Base-by-base conservation (phyloP, 2,329 filamentous ascomycete genomes). In the Colletotrichum karsti region DNA sequence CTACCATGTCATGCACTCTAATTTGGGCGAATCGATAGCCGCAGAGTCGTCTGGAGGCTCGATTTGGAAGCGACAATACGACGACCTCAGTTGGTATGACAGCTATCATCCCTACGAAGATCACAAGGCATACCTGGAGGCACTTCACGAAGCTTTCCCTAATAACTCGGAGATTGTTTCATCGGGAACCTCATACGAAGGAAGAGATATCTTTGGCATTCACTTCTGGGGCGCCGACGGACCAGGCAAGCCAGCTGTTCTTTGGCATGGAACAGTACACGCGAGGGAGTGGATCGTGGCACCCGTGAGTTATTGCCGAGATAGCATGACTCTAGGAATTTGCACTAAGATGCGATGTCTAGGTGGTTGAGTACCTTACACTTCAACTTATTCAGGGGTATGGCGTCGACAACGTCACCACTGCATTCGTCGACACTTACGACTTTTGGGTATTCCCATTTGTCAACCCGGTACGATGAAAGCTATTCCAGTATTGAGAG, bases 201-300 rank as follows among this genome's bases (percentile, higher is more conserved):
- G 82, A 7, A 76, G 83, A 35, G 74, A 78, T 65, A 92, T 94
- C 48, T 86, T 87, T 20, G 92, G 89, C 0, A 71, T 87, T 51
- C 85, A 87, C 69, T 76, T 87, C 26, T 87, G 79, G 75, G 85
- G 85, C 7, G 74, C 74, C 2, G 74, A 73, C 10, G 79, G 80
- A 1, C 79, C 77, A n/a, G 75, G 72, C 20, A 85, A 85, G 73
- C 83, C 83, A 24, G 85, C 82, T 18, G 75, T 86, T 28, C 76
- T 87, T n/a, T 82, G 82, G 70, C 85, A 87, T 62, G 81, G 83
- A 20, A 87, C 83, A 50, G 83, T 86, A 2, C 85, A 88, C 72
- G 83, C 85, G 5, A 77, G 85, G 48, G 85, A 87, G 76, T 87
- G 85, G 85, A 86, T 87, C 50, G 79, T 81, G 15, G 81, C 83